A percentile compares a stretch with the other conserved stretches of the same genome.
Conservation (phyloP, 257 asterid species). For the Rubia yunnanensis region DNA sequence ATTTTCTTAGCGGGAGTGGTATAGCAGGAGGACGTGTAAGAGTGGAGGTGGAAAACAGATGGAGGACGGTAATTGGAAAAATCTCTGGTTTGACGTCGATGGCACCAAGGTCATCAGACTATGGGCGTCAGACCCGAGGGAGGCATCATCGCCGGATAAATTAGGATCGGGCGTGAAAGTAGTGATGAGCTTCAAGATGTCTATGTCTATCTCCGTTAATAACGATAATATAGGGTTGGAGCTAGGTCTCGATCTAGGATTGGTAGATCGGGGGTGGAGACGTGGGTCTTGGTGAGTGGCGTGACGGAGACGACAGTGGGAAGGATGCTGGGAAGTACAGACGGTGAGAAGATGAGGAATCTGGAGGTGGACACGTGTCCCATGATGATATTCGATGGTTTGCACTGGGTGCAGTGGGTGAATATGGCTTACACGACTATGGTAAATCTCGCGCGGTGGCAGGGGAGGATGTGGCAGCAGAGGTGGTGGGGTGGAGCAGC, state of each 20-base stretch:
- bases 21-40: slow-evolving; percentile 14
- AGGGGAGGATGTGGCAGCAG: too few species aligned
- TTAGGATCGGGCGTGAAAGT: slow-evolving; percentile 9
- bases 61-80: slow-evolving; percentile 2
- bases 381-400: slow-evolving; percentile 30
- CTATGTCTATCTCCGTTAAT: too few species aligned
- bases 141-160: not conserved
- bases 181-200: slow-evolving; percentile 11
- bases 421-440: slow-evolving; percentile 29
- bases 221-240: not conserved
- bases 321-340: slow-evolving; percentile 25
- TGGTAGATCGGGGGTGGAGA: slow-evolving; percentile 31
- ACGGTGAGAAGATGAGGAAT: slow-evolving; percentile 29
- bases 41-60: not conserved
- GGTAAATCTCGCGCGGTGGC: slow-evolving; percentile 22
- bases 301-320: slow-evolving; percentile 13
- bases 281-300: slow-evolving; percentile 37
- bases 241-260: not conserved
- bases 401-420: slow-evolving; percentile 33
- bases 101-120: slow-evolving; percentile 3
- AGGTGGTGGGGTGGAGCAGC: too few species aligned
- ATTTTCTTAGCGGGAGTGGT: not conserved
- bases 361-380: slow-evolving; percentile 38
- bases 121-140: not conserved
- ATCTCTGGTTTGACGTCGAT: slow-evolving; percentile 9